Percentiles rank a stretch among this genome's conserved stretches.
Conservation (phyloP, 352 stramenopile species). For the Phytophthora fragariae region DNA sequence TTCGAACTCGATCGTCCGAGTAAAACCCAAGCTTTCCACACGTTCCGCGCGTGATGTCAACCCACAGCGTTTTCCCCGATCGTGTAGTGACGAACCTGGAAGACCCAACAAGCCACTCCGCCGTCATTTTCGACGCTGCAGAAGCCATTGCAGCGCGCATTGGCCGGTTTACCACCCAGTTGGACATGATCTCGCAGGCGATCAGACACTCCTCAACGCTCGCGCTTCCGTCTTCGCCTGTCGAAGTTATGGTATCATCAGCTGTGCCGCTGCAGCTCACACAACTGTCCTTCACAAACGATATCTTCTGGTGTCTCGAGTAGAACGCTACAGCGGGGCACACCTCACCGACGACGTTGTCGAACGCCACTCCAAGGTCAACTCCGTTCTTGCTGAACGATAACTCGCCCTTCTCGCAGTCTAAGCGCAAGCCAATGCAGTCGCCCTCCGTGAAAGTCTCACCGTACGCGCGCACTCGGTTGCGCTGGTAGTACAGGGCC, state of each 20-base stretch:
- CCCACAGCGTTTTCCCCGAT: slow-evolving; percentile 68
- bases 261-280: slow-evolving; percentile 13
- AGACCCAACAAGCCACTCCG: slow-evolving; percentile 56
- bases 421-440: slow-evolving; percentile 80
- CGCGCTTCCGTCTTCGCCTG: slow-evolving; percentile 32
- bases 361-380: slow-evolving; percentile 88
- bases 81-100: slow-evolving; percentile 70
- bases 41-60: slow-evolving; percentile 56
- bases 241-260: slow-evolving; percentile 11
- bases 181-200: slow-evolving; percentile 67
- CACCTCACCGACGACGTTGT: slow-evolving; percentile 91
- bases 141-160: slow-evolving; percentile 40
- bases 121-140: slow-evolving; percentile 62
- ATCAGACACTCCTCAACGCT: slow-evolving; percentile 67
- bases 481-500: slow-evolving; percentile 98
- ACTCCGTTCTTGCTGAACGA: slow-evolving; percentile 92
- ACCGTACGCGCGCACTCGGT: slow-evolving; percentile 92
- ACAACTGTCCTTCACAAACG: slow-evolving; percentile 48
- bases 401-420: slow-evolving; percentile 88
- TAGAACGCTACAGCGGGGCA: slow-evolving; percentile 95
- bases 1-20: slow-evolving; percentile 70
- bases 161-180: slow-evolving; percentile 39
- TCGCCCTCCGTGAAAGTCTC: slow-evolving; percentile 89
- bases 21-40: slow-evolving; percentile 61
- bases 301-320: slow-evolving; percentile 88